Percentiles rank a stretch among this genome's conserved stretches.
These are phyloP conservation scores for Drechmeria coniospora DNA, from an alignment of 2,329 filamentous ascomycete species.

Conservation along the genomic window DNA sequence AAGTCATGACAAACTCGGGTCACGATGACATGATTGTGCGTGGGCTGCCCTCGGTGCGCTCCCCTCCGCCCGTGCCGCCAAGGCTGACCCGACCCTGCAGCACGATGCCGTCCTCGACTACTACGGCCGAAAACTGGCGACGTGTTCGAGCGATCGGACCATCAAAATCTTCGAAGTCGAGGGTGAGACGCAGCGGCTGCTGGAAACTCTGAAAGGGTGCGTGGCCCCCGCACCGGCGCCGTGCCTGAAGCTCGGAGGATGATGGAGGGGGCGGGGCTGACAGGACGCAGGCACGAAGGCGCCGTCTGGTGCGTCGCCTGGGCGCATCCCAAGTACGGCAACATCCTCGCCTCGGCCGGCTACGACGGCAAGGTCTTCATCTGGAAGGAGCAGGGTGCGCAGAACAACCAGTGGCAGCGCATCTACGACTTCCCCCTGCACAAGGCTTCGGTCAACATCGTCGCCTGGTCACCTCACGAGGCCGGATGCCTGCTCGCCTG, in stretches of 20 bases:
- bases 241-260: background rate
- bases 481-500: constrained; percentile 88
- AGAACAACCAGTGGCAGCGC: constrained; percentile 55
- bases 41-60: constrained; percentile 9
- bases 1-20: constrained; percentile 30
- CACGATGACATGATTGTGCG: constrained; percentile 99
- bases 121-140: constrained; percentile 90
- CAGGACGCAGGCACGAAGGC: constrained; percentile 62
- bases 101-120: constrained; percentile 98
- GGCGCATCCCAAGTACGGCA: constrained; percentile 97
- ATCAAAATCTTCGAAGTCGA: constrained; percentile 99
- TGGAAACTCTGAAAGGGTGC: constrained; percentile 88
- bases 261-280: background rate
- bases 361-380: constrained; percentile 98
- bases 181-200: constrained; percentile 73
- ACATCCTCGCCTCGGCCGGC: constrained; percentile 85
- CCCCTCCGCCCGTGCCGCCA: background rate
- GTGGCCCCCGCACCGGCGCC: background rate
- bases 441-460: constrained; percentile 92
- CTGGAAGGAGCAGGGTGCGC: constrained; percentile 70
- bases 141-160: constrained; percentile 93
- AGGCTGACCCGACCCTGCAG: constrained; percentile 25
- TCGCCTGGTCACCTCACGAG: constrained; percentile 95
- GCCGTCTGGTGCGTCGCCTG: constrained; percentile 96
- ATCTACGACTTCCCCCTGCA: constrained; percentile 89